A percentile compares a stretch with the other conserved stretches of the same genome.
Evolutionary conservation across 2,329 filamentous ascomycete species (phyloP).

Genomic region (Byssochlamys sp.): DNA sequence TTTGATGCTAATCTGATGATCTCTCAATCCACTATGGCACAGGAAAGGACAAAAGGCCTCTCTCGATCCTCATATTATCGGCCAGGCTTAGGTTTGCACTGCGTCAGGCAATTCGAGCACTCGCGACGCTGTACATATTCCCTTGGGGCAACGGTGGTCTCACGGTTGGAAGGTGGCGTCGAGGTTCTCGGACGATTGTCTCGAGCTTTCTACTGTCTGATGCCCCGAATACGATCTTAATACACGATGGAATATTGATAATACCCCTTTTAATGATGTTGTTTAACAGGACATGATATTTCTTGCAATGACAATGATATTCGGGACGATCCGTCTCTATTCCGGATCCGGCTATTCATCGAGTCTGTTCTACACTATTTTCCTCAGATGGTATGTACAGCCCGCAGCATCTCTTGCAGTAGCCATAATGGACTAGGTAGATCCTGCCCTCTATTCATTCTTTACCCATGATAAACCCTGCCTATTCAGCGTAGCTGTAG

Average conservation of each 20-base stretch:
- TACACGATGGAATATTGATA: background rate
- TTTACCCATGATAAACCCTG: background rate
- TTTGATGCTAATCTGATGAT: background rate
- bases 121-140: background rate
- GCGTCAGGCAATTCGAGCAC: background rate
- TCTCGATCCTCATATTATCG: background rate
- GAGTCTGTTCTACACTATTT: background rate
- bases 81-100: background rate
- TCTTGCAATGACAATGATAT: background rate
- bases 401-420: background rate
- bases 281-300: background rate
- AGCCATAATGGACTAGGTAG: background rate
- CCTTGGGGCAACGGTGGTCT: background rate
- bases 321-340: background rate
- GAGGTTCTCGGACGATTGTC: background rate
- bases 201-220: background rate
- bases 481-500: background rate
- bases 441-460: background rate
- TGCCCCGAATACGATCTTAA: background rate
- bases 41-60: background rate
- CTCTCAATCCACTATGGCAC: background rate
- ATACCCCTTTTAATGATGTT: background rate
- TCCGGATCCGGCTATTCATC: background rate
- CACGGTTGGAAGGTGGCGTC: background rate
- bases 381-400: background rate